Evolutionary conservation across 1,139 yeast genomes (phyloP), one percentile per base, ranked within the genome.

Genomic region (Protomyces arabidopsidicola): DNA sequence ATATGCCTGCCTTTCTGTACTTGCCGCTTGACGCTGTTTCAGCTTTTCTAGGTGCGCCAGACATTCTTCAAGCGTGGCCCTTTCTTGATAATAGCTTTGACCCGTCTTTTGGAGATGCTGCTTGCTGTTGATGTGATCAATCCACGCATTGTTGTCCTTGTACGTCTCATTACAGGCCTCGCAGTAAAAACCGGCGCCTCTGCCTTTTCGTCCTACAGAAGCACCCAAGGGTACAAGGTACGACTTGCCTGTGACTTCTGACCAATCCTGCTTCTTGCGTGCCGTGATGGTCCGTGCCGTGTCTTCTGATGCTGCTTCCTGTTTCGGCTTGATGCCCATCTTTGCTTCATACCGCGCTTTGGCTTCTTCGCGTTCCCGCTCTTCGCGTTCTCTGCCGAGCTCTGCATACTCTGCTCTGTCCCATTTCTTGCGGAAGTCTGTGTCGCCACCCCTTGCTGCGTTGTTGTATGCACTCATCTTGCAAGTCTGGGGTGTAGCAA

Each of bases 141-240:
- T 80, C 72, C 85, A 85, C 66, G 90, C 87, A 70, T 90, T 76
- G 64, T 87, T 87, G 73, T 91, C 97, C 71, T 89, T 83, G 75
- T 83, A 90, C 1, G 95, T 86, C 68, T 88, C 74, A 69, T 86
- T 83, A 73, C 98, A 91, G 1, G 84, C 76, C 18, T 87, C 88
- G 74, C 98, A 91, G 70, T 84, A 82, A 73, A 90, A 90, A 1
- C 97, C 97, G 68, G 87, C 84, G 18, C 84, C 87, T 68, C 84
- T 81, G 55, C 90, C 90, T 59, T 84, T 79, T 48, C 76, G 77
- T 1, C 80, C 77, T 1, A 75, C 73, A 1, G 79, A 73, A 1
- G 83, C 75, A 8, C 80, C 78, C 1, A 76, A 74, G 0, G 80
- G 76, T 2, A 79, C 81, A 39, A 84, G 73, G 8, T 78, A 75